A percentile compares a stretch with the other conserved stretches of the same genome.
Evolutionary conservation across 495 filamentous ascomycete species (phyloP).

Genomic region (Penicillium odoratum): DNA sequence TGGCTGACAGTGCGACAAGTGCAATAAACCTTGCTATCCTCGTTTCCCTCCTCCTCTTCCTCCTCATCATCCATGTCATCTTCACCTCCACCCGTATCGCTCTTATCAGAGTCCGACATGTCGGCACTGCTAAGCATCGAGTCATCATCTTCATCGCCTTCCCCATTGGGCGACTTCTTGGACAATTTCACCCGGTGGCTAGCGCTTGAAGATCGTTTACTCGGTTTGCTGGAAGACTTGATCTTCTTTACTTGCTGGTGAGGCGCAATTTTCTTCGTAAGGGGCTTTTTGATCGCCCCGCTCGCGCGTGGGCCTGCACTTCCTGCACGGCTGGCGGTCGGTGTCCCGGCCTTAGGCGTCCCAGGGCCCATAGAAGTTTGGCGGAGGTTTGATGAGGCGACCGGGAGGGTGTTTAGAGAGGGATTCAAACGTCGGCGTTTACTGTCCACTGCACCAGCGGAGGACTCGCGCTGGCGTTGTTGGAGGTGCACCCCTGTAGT

Average conservation of each 20-base stretch:
- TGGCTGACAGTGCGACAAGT: constrained; percentile 88
- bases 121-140: constrained; percentile 55
- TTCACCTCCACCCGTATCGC: constrained; percentile 35
- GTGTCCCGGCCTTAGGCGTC: constrained; percentile 78
- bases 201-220: constrained; percentile 53
- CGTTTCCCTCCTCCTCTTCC: constrained; percentile 79
- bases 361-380: constrained; percentile 82
- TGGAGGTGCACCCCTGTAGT: constrained; percentile 57
- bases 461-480: constrained; percentile 71
- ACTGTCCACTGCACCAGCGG: constrained; percentile 68
- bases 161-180: constrained; percentile 62
- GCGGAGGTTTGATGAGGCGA: constrained; percentile 70
- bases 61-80: constrained; percentile 68
- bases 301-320: constrained; percentile 64
- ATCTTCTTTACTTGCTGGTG: constrained; percentile 61
- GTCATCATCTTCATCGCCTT: constrained; percentile 67
- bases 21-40: constrained; percentile 89
- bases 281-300: constrained; percentile 48
- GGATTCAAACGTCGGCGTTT: constrained; percentile 72
- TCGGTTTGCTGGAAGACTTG: constrained; percentile 52
- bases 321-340: constrained; percentile 62
- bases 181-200: constrained; percentile 43
- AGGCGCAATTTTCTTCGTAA: constrained; percentile 66
- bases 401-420: constrained; percentile 63
- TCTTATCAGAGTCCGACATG: constrained; percentile 50